These are phyloP conservation scores for Stagonosporopsis vannaccii DNA, from an alignment of 2,329 filamentous ascomycete genomes.

Conservation along the genomic window DNA sequence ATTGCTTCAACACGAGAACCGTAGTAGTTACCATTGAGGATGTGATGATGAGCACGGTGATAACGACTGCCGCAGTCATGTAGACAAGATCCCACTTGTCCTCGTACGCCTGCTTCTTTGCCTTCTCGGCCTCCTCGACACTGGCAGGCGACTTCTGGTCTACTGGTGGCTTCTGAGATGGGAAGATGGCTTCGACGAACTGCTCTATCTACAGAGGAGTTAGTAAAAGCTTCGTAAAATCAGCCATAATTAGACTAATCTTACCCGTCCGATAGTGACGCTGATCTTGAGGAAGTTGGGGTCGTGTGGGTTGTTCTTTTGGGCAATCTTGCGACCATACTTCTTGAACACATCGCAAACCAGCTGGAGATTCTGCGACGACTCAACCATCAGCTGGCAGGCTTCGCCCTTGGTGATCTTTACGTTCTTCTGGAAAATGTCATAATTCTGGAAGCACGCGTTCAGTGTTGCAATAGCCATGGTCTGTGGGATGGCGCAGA, in stretches of 20 bases:
- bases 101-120: conserved; percentile 60
- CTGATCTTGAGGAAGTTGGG: conserved; percentile 93
- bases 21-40: conserved; percentile 74
- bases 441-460: conserved; percentile 88
- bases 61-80: conserved; percentile 71
- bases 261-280: conserved; percentile 83
- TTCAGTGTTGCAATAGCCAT: conserved; percentile 98
- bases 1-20: background rate
- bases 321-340: conserved; percentile 82
- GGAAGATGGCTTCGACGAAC: conserved; percentile 94
- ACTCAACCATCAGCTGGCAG: conserved; percentile 89
- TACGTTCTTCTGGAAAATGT: conserved; percentile 84
- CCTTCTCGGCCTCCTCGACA: conserved; percentile 65
- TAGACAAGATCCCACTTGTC: conserved; percentile 65
- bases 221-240: conserved; percentile 1
- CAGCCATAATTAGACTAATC: too few species aligned
- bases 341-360: conserved; percentile 82
- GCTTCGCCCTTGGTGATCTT: conserved; percentile 97
- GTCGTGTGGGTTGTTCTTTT: conserved; percentile 93
- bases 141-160: conserved; percentile 42
- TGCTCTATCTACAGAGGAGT: conserved; percentile 76
- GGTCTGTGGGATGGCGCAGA: conserved; percentile 92
- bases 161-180: conserved; percentile 74
- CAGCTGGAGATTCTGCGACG: conserved; percentile 84
- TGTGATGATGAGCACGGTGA: conserved; percentile 75